Evolutionary conservation across 148 eudicot species (phyloP), one percentile per base, ranked within the genome.

Genomic region (Arbutus unedo): DNA sequence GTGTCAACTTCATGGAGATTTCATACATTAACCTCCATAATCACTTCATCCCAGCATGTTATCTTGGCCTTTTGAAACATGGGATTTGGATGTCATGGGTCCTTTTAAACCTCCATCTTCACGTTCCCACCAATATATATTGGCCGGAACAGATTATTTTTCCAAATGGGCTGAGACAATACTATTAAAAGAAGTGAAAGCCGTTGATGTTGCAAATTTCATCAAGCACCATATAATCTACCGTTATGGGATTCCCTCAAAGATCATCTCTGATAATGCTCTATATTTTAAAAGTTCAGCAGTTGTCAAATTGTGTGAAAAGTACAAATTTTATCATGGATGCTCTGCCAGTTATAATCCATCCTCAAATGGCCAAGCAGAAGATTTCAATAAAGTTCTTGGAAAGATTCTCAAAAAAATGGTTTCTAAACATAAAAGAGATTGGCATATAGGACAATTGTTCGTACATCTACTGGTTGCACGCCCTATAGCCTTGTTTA

Each of bases 401-500:
- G 38, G 38, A 4, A 64, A 64, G 6, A 64, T 64, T 23, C 70
- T 64, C 23, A 23, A 64, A 21, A 64, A 64, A 8, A 23, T 64
- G 70, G 38, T 64, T 23, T 23, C 70, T 2, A 64, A 64, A 41
- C 21, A 23, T 23, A 64, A 23, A 44, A 71, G 50, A 43, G 50
- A 43, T 31, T 71, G n/a, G 50, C n/a, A 71, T 71, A 71, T 4
- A 71, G 49, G 6, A 71, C 75, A 71, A 71, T n/a, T 13, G 50
- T 71, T 71, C 23, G n/a, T 10, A 71, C 72, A 23, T 66, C 72
- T 10, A 25, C 72, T 66, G 44, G 72, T 23, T 66, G 72, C 72
- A 66, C 43, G 2, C 72, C 14, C 5, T 64, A 21, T 23, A 64
- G 70, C 38, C 70, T 64, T 64, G 38, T 64, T 5, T 64, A 64